Base-by-base conservation (phyloP, 2,329 filamentous ascomycete species). In the Sordariomycetes sp. region DNA sequence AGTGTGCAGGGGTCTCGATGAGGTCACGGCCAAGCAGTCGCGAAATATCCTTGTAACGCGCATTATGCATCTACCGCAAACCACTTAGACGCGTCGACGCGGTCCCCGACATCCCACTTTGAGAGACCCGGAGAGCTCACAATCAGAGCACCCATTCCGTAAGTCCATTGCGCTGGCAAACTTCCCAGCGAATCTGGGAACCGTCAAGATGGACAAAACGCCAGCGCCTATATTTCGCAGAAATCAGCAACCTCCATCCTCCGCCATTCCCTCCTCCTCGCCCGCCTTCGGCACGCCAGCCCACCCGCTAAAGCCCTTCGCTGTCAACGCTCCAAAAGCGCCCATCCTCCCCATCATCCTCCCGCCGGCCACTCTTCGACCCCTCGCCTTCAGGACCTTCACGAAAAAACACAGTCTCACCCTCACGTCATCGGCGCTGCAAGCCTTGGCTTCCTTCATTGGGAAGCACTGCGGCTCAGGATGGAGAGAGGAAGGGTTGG, bases 391-490 rank as follows among this genome's bases (percentile, higher is more conserved):
- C 52, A 79, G 92, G 30, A 93, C 86, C 0, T 94, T 98, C 45
- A 98, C 92, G 3, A 95, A 95, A 59, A 98, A 96, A 53, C 86
- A 98, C 61, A 93, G 90, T 47, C 68, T 98, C 36, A 96, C 88
- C 0, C 75, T 98, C 34, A 88, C 85, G 7, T 92, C 90, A 0
- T 78, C 87, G 1, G 86, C 92, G 0, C 66, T 98, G 5, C 80
- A 90, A 55, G 76, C 84, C 30, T 70, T 98, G 21, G 88, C 92
- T 15, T 72, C 75, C 2, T 98, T 98, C 55, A 82, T 98, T 34
- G 93, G 92, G 9, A 81, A 85, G 46, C 83, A 94, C 57, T 98
- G 92, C 55, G 92, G 92, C 21, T 88, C 88, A 37, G 86, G 80
- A 79, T 98, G 92, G 92, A 77, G 90, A 48, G 88, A 96, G 62